A percentile compares a stretch with the other conserved stretches of the same genome.
phyloP scores from a whole-genome alignment of 129 eudicot species.

The Flaveria sonorensis region DNA sequence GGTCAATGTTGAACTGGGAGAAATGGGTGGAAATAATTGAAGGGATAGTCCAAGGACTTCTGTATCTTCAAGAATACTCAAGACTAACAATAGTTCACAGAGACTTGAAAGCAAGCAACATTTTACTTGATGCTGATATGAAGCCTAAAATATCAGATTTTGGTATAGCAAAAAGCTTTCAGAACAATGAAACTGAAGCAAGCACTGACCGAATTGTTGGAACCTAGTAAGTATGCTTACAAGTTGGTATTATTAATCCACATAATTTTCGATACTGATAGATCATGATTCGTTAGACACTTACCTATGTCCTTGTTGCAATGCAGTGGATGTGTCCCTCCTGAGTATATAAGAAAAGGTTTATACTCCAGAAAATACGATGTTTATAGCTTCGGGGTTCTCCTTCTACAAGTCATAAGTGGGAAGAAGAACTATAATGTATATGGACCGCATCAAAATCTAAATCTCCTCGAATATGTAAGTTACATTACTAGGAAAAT shows the following conservation, averaged over 20 bases:
- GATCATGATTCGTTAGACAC: neutral
- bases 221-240: constrained; percentile 49
- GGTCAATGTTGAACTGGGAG: constrained; percentile 44
- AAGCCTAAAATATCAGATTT: constrained; percentile 62
- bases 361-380: constrained; percentile 51
- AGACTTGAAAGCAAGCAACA: constrained; percentile 60
- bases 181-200: constrained; percentile 48
- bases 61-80: constrained; percentile 63
- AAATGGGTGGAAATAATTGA: constrained; percentile 50
- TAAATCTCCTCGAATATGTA: constrained; percentile 34
- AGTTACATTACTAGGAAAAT: neutral
- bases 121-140: constrained; percentile 47
- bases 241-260: constrained; percentile 4
- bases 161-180: constrained; percentile 60
- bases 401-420: constrained; percentile 47
- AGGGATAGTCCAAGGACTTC: constrained; percentile 58
- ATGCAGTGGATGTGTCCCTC: constrained; percentile 55
- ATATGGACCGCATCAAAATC: constrained; percentile 31
- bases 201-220: constrained; percentile 51
- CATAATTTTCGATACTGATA: neutral
- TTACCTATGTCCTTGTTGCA: neutral
- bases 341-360: constrained; percentile 48
- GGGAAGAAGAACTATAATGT: constrained; percentile 38
- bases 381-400: constrained; percentile 59
- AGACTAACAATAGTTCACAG: constrained; percentile 54